Evolutionary conservation across 2,329 filamentous ascomycete genomes (phyloP).

Genomic region (Chalaropsis thielavioides): DNA sequence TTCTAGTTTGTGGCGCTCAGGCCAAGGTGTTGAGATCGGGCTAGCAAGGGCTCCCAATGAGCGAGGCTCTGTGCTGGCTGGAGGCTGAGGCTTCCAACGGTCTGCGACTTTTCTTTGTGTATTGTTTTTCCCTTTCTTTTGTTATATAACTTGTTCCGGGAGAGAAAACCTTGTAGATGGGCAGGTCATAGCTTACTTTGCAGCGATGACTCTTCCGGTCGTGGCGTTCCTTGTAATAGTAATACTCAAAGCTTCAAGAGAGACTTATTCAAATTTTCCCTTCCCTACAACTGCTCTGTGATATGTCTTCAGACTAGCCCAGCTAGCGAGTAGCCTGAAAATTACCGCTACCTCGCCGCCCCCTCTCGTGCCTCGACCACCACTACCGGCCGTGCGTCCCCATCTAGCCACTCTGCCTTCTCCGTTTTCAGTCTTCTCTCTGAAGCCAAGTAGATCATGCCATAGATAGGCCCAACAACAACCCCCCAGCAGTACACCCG

Average conservation of each 20-base stretch:
- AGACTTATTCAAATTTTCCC: slow-evolving; percentile 5
- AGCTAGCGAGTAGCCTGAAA: no score
- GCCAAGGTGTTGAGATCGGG: neutral
- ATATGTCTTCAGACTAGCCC: slow-evolving; percentile 12
- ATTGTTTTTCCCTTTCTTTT: slow-evolving; percentile 12
- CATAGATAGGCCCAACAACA: slow-evolving; percentile 55
- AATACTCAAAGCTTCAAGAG: slow-evolving; percentile 16
- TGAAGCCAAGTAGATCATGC: slow-evolving; percentile 61
- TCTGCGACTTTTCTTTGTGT: slow-evolving; percentile 8
- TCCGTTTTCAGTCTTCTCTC: slow-evolving; percentile 44
- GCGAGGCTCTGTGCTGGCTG: neutral
- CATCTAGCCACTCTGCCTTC: slow-evolving; percentile 52
- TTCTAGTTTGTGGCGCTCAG: neutral
- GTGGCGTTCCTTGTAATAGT: slow-evolving; percentile 17
- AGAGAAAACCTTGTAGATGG: slow-evolving; percentile 13
- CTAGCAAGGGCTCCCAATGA: neutral
- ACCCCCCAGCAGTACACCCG: slow-evolving; percentile 68
- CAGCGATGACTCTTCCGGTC: slow-evolving; percentile 2
- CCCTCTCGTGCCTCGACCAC: slow-evolving; percentile 25
- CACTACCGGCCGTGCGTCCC: slow-evolving; percentile 38
- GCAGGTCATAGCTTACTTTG: slow-evolving; percentile 13
- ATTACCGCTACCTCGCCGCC: neutral
- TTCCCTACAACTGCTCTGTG: neutral
- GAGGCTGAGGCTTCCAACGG: neutral
- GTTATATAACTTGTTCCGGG: slow-evolving; percentile 11